Evolutionary conservation across 2,329 filamentous ascomycete species (phyloP).

Genomic region (Ophiostoma ulmi): DNA sequence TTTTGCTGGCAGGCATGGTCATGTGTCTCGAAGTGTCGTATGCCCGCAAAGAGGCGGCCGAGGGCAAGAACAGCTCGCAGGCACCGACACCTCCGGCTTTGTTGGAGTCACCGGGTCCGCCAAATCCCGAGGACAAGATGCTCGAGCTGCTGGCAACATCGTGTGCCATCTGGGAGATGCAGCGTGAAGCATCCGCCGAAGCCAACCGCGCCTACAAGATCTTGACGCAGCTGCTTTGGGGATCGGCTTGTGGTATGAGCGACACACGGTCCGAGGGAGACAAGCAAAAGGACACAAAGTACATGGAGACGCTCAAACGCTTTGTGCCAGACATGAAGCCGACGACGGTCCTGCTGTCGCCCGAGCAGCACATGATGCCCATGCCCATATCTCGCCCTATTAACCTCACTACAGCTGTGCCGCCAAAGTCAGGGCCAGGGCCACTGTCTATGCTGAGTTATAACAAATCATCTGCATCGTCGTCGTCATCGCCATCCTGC

Average conservation of each 20-base stretch:
- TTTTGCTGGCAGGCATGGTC: constrained; percentile 45
- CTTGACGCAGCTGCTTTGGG: constrained; percentile 32
- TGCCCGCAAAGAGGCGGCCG: constrained; percentile 22
- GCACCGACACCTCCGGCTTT: not conserved
- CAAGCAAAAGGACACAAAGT: not conserved
- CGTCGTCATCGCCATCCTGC: not conserved
- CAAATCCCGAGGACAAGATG: constrained; percentile 25
- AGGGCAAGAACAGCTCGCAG: not conserved
- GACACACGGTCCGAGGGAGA: not conserved
- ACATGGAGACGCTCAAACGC: not conserved
- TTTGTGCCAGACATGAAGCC: not conserved
- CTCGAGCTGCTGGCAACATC: constrained; percentile 32
- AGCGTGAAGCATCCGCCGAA: constrained; percentile 30
- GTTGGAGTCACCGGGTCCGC: not conserved
- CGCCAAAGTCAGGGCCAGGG: not conserved
- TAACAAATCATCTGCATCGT: not conserved
- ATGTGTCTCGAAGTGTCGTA: constrained; percentile 38
- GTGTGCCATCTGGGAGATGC: constrained; percentile 31
- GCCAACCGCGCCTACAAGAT: constrained; percentile 33
- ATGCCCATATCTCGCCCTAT: constrained; percentile 5
- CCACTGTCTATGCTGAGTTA: not conserved
- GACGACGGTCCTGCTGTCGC: not conserved
- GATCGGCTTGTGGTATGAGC: not conserved
- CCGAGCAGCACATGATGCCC: constrained; percentile 8
- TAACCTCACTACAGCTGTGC: constrained; percentile 9